Conservation (phyloP, 768 basidiomycete genomes). For the Lactifluus pinguis region DNA sequence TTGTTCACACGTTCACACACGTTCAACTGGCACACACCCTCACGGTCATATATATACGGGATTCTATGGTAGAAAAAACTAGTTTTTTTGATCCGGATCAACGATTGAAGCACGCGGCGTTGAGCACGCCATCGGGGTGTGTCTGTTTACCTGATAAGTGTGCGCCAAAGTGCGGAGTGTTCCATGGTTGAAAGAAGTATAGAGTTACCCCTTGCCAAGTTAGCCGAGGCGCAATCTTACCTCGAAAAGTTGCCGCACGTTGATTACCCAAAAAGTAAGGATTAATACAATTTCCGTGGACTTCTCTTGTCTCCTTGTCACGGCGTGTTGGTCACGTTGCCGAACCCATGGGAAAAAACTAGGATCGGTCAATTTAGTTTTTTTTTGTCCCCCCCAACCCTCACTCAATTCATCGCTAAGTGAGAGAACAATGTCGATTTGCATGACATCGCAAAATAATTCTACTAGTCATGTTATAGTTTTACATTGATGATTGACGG, state of each 20-base stretch:
- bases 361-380: background rate
- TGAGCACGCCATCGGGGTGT: too few relatives aligned
- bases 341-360: background rate
- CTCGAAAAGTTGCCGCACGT: background rate
- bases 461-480: conserved; percentile 9
- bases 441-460: conserved; percentile 6
- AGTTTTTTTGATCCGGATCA: too few relatives aligned
- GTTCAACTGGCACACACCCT: too few relatives aligned
- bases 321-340: conserved; percentile 6
- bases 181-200: background rate
- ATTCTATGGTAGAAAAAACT: too few relatives aligned
- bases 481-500: conserved; percentile 9
- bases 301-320: background rate
- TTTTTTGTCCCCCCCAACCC: background rate
- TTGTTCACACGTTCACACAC: too few relatives aligned
- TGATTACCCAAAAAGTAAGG: background rate
- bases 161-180: background rate
- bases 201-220: too few relatives aligned
- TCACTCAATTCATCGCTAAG: background rate
- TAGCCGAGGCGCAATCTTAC: conserved; percentile 2
- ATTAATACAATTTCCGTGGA: background rate
- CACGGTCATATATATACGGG: too few relatives aligned
- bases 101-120: too few relatives aligned
- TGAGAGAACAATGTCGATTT: conserved; percentile 1
- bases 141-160: background rate